phyloP scores from a whole-genome alignment of 1,284 basidiomycete genomes.

The Malassezia globosa region DNA sequence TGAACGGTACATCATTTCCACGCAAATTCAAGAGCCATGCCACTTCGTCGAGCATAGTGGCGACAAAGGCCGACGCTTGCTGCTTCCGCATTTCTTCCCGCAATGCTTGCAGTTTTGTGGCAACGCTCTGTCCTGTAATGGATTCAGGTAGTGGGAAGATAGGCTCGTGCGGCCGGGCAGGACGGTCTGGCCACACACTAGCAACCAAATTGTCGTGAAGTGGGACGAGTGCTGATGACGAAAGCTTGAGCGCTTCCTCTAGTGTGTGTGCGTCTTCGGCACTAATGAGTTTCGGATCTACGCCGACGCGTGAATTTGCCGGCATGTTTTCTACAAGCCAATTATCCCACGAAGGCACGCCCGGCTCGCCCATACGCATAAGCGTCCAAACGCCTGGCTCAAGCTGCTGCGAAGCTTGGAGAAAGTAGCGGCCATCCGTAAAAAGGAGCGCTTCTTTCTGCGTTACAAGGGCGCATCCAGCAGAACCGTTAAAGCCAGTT shows the following conservation, averaged over 20 bases:
- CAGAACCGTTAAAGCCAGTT: conserved; percentile 84
- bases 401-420: conserved; percentile 81
- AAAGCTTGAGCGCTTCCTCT: conserved; percentile 20
- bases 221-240: conserved; percentile 24
- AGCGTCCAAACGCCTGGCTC: conserved; percentile 73
- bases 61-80: conserved; percentile 32
- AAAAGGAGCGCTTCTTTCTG: conserved; percentile 55
- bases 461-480: conserved; percentile 69
- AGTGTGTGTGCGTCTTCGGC: conserved; percentile 43
- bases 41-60: conserved; percentile 44
- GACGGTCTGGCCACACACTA: conserved; percentile 64
- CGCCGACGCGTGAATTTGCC: conserved; percentile 27
- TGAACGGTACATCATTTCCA: conserved; percentile 82
- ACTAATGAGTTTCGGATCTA: conserved; percentile 36
- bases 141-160: conserved; percentile 63
- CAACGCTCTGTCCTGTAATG: conserved; percentile 53
- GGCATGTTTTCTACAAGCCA: conserved; percentile 31
- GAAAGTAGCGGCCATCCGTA: conserved; percentile 86
- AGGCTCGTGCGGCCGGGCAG: conserved; percentile 59
- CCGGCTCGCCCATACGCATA: conserved; percentile 67
- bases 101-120: conserved; percentile 34
- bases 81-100: conserved; percentile 33
- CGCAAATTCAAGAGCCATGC: conserved; percentile 80
- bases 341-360: conserved; percentile 71
- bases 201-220: conserved; percentile 69